These are phyloP conservation scores for Helminthosporium solani DNA, from an alignment of 2,329 filamentous ascomycete species.

Conservation along the genomic window DNA sequence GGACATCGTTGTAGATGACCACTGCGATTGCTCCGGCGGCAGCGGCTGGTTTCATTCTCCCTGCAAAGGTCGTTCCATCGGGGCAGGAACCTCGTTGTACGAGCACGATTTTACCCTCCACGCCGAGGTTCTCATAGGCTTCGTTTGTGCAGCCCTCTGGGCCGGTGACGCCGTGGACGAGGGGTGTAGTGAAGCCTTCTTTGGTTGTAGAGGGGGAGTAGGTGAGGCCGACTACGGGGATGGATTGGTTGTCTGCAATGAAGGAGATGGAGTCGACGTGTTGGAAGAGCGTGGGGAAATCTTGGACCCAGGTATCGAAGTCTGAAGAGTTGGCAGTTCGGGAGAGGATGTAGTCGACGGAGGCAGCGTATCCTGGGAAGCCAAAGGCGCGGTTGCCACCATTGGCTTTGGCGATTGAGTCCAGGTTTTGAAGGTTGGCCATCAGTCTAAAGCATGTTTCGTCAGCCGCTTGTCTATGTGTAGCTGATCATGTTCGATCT, in stretches of 20 bases:
- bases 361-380: constrained; percentile 59
- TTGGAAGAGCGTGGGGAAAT: constrained; percentile 51
- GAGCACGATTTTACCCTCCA: constrained; percentile 45
- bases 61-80: constrained; percentile 45
- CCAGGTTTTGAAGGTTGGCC: constrained; percentile 55
- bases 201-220: constrained; percentile 52
- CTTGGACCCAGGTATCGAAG: constrained; percentile 49
- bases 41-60: constrained; percentile 43
- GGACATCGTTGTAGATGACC: constrained; percentile 45
- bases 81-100: constrained; percentile 46
- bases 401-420: constrained; percentile 57
- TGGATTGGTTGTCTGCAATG: constrained; percentile 38
- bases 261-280: constrained; percentile 46
- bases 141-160: constrained; percentile 44
- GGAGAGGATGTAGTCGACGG: constrained; percentile 58
- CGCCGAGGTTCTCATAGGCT: constrained; percentile 42
- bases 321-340: constrained; percentile 47
- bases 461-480: no score
- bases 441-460: constrained; percentile 48
- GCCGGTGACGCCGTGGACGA: constrained; percentile 46
- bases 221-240: constrained; percentile 47
- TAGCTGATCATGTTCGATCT: no score
- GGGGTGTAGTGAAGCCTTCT: constrained; percentile 46
- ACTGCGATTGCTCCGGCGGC: constrained; percentile 46
- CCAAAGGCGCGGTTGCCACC: constrained; percentile 63